Percentiles rank a stretch among this genome's conserved stretches.
Conservation (phyloP, 805 yeast species). For the Maudiozyma serrabonitensis region DNA sequence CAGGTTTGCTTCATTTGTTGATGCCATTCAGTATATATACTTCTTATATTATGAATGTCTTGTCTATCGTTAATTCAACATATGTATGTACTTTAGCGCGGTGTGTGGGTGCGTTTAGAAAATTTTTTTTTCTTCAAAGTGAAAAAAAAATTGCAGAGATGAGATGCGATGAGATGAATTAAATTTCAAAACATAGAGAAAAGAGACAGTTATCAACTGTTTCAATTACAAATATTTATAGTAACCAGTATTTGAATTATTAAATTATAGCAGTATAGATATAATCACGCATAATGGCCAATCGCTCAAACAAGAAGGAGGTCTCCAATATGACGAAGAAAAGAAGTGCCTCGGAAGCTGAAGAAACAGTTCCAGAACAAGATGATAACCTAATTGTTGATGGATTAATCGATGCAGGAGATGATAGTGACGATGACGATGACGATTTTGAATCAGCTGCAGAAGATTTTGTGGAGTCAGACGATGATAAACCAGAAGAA, state of each 20-base stretch:
- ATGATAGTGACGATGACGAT: slow-evolving; percentile 18
- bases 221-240: no score
- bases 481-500: slow-evolving; percentile 5
- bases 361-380: slow-evolving; percentile 16
- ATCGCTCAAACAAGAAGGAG: not conserved
- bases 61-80: no score
- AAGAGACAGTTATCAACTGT: not conserved
- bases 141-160: not conserved
- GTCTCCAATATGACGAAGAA: slow-evolving; percentile 11
- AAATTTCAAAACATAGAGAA: not conserved
- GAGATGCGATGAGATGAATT: slow-evolving; percentile 5
- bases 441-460: slow-evolving; percentile 13
- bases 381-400: slow-evolving; percentile 10
- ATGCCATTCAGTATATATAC: no score
- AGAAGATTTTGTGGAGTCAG: slow-evolving; percentile 6
- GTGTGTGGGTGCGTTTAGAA: slow-evolving; percentile 4
- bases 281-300: not conserved
- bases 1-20: no score
- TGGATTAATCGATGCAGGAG: slow-evolving; percentile 10
- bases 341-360: slow-evolving; percentile 12
- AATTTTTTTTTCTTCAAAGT: slow-evolving; percentile 1
- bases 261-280: no score
- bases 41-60: no score
- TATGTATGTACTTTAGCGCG: not conserved
- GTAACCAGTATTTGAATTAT: no score